Base-by-base conservation (phyloP, 331 rosid genomes). In the Spiraea crenata region DNA sequence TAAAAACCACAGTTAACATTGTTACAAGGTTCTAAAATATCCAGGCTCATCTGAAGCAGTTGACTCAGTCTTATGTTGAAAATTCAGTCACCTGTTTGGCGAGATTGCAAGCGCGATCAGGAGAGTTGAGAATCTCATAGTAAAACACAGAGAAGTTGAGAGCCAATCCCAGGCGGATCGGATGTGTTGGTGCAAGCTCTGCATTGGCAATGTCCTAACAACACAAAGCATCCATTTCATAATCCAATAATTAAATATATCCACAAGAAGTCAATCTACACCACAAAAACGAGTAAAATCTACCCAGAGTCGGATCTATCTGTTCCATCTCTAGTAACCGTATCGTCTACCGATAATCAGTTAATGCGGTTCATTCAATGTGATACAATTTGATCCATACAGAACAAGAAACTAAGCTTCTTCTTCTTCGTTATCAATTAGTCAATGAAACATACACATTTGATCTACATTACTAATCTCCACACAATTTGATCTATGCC, bases 41-140 rank as follows among this genome's bases (percentile, higher is more conserved):
- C 4, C 11, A 41, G 1, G 31, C 10, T 14, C 31, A 25, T 25
- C 31, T 2, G 31, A 25, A 25, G 31, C 31, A 25, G 31, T 25
- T 25, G 31, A 25, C 31, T 44, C 0, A 11, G 49, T 3, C 1
- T 25, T 7, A 0, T 1, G 39, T 35, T 8, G 1, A 9, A 31
- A 37, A 37, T 42, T 0, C 45, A 59, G 2, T 76, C 74, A 92
- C 98, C 98, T 90, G 96, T 77, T 90, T 92, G 49, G 98, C 98
- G 67, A 92, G 98, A 70, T 77, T 90, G 96, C 98, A 92, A 25
- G 98, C 98, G 10, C 98, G 96, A 76, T 92, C 98, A 34, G 96
- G 98, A 35, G 98, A 92, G 77, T 92, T 92, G 40, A 92, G 89
- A 69, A 90, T 92, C 85, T 92, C 98, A 45, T 90, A 92, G 85